Evolutionary conservation across 495 filamentous ascomycete species (phyloP), one percentile per base, ranked within the genome.

Genomic region (Neurospora intermedia): DNA sequence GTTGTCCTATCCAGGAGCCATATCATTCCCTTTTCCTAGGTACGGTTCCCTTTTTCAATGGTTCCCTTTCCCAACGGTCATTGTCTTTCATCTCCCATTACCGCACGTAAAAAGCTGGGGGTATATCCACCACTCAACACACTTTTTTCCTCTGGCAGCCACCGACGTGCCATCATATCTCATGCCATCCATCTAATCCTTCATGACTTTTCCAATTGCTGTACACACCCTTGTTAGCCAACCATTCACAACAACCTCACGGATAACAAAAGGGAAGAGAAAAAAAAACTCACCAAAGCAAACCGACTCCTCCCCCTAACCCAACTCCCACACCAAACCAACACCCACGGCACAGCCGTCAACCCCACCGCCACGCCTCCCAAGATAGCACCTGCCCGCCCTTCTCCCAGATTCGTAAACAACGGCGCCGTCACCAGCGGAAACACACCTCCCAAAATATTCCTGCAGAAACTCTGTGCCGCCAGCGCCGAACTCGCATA

Each of bases 401-500:
- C 86, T 77, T 89, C 92, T 1, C 90, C 90, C 74, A 98, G 81
- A 9, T 88, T 88, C 18, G 79, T 85, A 75, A 94, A 97, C 86
- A 97, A 86, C 46, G 87, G 82, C 43, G 82, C 82, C 5, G 92
- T 92, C 20, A 96, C 86, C 3, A 97, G 82, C 15, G 94, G 94
- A 73, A 98, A 97, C 4, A 90, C 82, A 4, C 93, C 95, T 43
- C 90, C 94, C 0, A 98, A 84, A 41, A 97, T 85, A 80, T 98
- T 98, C 3, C 95, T 87, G 75, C 90, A 88, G 76, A 93, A 95
- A 6, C 88, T 91, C 81, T 98, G 94, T 13, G 94, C 94, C 2
- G 95, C 95, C 66, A 98, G 84, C 3, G 94, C 94, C 10, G 92
- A 96, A 71, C 89, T 93, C 2, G 94, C 93, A 76, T 93, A 97